phyloP scores from a whole-genome alignment of 139 green algal genomes.

The Chlamydomonas eustigma region DNA sequence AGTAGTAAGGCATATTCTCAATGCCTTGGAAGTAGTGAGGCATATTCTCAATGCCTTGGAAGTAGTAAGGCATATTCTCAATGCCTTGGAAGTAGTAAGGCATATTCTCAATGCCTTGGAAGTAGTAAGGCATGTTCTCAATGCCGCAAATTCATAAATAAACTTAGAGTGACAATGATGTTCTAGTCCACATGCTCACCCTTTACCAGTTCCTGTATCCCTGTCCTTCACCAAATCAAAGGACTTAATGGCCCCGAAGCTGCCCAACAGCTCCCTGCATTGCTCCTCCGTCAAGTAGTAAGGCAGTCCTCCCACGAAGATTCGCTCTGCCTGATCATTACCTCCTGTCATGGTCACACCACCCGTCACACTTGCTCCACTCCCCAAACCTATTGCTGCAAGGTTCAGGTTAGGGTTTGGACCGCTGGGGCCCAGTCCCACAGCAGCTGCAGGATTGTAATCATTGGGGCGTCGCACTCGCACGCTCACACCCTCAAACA shows the following conservation, averaged over 20 bases:
- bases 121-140: no score
- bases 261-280: conserved; percentile 87
- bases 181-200: conserved; percentile 45
- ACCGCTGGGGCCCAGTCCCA: conserved; percentile 69
- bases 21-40: no score
- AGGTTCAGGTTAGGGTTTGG: conserved; percentile 93
- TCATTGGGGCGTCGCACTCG: conserved; percentile 93
- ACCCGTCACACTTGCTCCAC: conserved; percentile 6
- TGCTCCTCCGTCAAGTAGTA: conserved; percentile 93
- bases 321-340: conserved; percentile 42
- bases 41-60: no score
- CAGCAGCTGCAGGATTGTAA: conserved; percentile 89
- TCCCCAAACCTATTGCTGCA: conserved; percentile 78
- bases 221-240: conserved; percentile 94
- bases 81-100: no score
- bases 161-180: no score
- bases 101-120: no score
- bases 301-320: conserved; percentile 96
- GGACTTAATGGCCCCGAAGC: conserved; percentile 80
- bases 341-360: neutral
- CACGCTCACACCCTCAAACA: conserved; percentile 92
- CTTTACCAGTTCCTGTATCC: conserved; percentile 89
- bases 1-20: no score
- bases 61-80: no score
- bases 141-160: no score